phyloP scores from a whole-genome alignment of 257 asterid species.

The Gentiana dahurica region DNA sequence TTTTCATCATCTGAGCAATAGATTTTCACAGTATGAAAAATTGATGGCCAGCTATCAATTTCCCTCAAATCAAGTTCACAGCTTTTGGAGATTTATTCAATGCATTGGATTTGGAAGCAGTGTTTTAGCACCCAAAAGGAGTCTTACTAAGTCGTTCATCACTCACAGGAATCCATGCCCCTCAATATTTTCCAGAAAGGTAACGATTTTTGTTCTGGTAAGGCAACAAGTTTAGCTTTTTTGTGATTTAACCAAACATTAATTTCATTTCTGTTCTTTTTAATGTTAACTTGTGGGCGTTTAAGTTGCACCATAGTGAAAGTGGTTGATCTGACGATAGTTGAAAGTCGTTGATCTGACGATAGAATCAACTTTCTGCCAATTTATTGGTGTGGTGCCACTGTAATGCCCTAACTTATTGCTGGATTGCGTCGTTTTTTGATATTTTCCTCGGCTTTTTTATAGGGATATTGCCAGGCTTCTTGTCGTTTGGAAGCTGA shows the following conservation, averaged over 20 bases:
- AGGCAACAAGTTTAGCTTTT: background rate
- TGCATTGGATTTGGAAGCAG: slow-evolving; percentile 32
- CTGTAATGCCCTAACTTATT: background rate
- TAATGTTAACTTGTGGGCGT: no score
- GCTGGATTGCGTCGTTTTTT: background rate
- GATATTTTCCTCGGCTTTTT: slow-evolving; percentile 5
- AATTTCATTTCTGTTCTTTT: background rate
- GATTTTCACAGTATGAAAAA: background rate
- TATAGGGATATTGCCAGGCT: slow-evolving; percentile 30
- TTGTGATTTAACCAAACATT: background rate
- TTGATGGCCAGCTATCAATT: slow-evolving; percentile 52
- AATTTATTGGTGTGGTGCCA: no score
- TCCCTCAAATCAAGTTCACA: slow-evolving; percentile 29
- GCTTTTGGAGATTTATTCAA: slow-evolving; percentile 31
- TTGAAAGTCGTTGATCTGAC: no score
- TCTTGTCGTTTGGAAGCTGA: slow-evolving; percentile 23
- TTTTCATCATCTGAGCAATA: no score
- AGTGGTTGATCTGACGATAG: no score
- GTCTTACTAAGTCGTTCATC: slow-evolving; percentile 9
- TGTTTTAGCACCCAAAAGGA: slow-evolving; percentile 16
- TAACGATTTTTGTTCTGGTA: slow-evolving; percentile 4
- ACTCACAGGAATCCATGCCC: slow-evolving; percentile 15
- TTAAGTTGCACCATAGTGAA: no score
- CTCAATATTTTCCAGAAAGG: slow-evolving; percentile 26
- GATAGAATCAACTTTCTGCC: no score